Base-by-base conservation (phyloP, 495 filamentous ascomycete species). In the Aspergillus indologenus region DNA sequence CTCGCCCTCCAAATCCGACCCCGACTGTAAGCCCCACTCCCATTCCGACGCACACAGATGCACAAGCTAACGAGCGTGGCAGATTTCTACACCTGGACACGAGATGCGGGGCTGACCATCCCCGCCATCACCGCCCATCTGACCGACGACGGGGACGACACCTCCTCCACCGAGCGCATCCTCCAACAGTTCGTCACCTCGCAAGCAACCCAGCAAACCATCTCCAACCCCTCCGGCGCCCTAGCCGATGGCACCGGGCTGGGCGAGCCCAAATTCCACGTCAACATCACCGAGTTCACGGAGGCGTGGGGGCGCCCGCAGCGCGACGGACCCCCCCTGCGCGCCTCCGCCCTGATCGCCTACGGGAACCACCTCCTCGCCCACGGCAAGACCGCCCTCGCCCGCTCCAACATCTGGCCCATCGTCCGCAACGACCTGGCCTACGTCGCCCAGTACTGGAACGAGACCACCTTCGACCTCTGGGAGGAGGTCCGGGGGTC, bases 361-460 rank as follows among this genome's bases (percentile, higher is more conserved):
- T 77, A 76, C 31, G 69, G 74, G 5, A 70, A 71, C 46, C 53
- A 65, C n/a, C 55, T 74, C 22, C 21, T 73, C 19, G 23, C 61
- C 18, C 61, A 83, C 60, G 80, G 80, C 9, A 75, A 81, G 59
- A 63, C 65, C 11, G 51, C 63, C 4, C 66, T 65, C 18, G 79
- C 72, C 2, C 67, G 70, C 40, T 61, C 61, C 9, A 69, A 77
- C 19, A 72, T 81, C 23, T 83, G 79, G 81, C 81, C 82, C 0
- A 73, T 84, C 49, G 80, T 86, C 19, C 69, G 73, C 17, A 84
- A 85, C 51, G 83, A 85, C 58, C 63, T 86, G 20, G 71, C 78
- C 42, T 90, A 90, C 62, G 81, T 89, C 18, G 80, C 83, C 3
- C 83, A 90, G 65, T 87, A 91, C 73, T 92, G 88, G 89, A 77